Percentiles rank a stretch among this genome's conserved stretches.
These are phyloP conservation scores for Fusarium sp. DNA, from an alignment of 2,329 filamentous ascomycete genomes.

Conservation along the genomic window DNA sequence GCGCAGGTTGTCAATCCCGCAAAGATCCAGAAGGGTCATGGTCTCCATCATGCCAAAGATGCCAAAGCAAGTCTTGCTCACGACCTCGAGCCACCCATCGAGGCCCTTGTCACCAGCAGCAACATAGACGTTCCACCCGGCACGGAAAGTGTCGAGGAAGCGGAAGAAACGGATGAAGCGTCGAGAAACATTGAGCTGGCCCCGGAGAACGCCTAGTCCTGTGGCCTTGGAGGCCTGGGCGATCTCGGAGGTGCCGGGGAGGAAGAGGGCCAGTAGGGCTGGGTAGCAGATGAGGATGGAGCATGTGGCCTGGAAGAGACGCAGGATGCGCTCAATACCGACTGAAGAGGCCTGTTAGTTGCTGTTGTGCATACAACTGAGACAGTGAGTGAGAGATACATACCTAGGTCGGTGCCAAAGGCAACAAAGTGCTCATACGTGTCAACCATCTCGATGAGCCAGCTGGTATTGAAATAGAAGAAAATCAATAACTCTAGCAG, in stretches of 20 bases:
- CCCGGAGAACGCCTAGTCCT: constrained; percentile 52
- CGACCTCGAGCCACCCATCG: constrained; percentile 64
- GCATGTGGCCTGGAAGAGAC: constrained; percentile 65
- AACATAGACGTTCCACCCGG: constrained; percentile 59
- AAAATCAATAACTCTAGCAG: background rate
- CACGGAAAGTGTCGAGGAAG: constrained; percentile 71
- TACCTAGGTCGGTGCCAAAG: constrained; percentile 62
- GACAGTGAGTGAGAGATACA: constrained; percentile 21
- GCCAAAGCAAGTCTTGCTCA: constrained; percentile 70
- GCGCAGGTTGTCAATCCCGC: constrained; percentile 57
- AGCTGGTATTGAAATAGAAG: background rate
- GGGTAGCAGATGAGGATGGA: constrained; percentile 62
- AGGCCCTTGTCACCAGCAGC: constrained; percentile 43
- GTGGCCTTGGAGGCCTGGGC: constrained; percentile 46
- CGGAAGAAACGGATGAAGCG: constrained; percentile 77
- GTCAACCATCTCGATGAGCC: constrained; percentile 41
- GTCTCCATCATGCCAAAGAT: constrained; percentile 77
- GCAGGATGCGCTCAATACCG: constrained; percentile 71
- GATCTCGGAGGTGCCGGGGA: constrained; percentile 35
- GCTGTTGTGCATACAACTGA: constrained; percentile 2
- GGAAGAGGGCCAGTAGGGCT: constrained; percentile 52
- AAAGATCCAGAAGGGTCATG: constrained; percentile 68
- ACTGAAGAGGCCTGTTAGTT: constrained; percentile 52
- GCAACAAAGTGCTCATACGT: constrained; percentile 52
- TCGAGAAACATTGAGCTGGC: constrained; percentile 62